These are phyloP conservation scores for Aspergillus melleus DNA, from an alignment of 2,329 filamentous ascomycete species.

Conservation along the genomic window DNA sequence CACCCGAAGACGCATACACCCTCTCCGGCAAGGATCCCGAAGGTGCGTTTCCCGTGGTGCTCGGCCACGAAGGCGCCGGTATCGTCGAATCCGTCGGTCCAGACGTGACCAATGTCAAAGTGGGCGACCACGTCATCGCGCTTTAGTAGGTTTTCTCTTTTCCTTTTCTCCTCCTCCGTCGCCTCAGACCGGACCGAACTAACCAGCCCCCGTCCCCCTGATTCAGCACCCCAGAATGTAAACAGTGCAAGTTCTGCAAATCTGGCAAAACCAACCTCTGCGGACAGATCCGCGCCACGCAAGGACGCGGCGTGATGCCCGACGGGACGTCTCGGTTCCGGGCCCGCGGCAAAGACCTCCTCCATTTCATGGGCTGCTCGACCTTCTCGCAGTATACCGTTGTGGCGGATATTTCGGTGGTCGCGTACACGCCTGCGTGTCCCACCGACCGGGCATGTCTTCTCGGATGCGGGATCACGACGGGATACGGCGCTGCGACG, in stretches of 20 bases:
- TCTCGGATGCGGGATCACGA: constrained; percentile 97
- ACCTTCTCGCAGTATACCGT: constrained; percentile 99
- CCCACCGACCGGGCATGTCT: constrained; percentile 95
- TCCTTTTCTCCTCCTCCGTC: not conserved
- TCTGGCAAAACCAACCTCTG: constrained; percentile 99
- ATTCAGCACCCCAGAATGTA: constrained; percentile 85
- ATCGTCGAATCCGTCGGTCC: constrained; percentile 90
- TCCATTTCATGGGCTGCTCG: constrained; percentile 99
- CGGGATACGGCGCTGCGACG: constrained; percentile 91
- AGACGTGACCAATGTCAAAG: constrained; percentile 89
- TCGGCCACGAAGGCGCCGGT: constrained; percentile 87
- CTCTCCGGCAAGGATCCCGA: constrained; percentile 94
- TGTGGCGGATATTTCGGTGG: constrained; percentile 96
- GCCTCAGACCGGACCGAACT: constrained; percentile 16
- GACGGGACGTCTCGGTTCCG: constrained; percentile 93
- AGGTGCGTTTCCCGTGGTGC: constrained; percentile 82
- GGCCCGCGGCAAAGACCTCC: constrained; percentile 88
- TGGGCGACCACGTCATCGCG: constrained; percentile 83
- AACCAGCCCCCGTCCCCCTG: not conserved
- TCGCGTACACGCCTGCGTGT: constrained; percentile 84
- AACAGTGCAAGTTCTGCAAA: constrained; percentile 99
- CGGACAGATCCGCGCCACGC: constrained; percentile 96
- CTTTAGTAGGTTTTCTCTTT: constrained; percentile 64
- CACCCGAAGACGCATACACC: constrained; percentile 75
- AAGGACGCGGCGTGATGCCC: constrained; percentile 95